Base-by-base conservation (phyloP, 164 flowering plant genomes). In the Annona cherimola region DNA sequence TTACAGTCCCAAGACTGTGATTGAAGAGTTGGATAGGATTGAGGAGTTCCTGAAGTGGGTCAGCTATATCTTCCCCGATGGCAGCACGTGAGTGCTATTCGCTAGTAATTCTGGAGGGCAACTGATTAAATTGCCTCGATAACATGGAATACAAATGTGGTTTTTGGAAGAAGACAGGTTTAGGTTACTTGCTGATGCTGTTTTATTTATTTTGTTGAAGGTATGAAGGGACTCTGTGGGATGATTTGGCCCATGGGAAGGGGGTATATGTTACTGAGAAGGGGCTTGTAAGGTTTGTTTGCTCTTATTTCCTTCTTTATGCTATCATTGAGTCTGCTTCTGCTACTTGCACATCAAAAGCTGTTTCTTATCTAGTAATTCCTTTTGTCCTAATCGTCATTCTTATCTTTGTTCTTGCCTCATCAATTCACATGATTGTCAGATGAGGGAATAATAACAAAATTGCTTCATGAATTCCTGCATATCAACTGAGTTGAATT, bases 221-320 rank as follows among this genome's bases (percentile, higher is more conserved):
- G 83, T 94, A 90, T 79, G 99, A 94, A 85, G 99, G 98, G 62
- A 92, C 99, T 42, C 91, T 92, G 55, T 94, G 96, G 96, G 97
- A 94, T 83, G 99, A 94, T 79, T 72, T 86, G 85, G 98, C 99
- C 55, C 97, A 92, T 78, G 98, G 99, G 4, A 92, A 87, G 81
- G 99, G 98, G 68, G 99, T 94, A 61, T 90, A 81, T 74, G 86
- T 86, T 66, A 90, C 93, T 69, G 89, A 91, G 69, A 54, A 80
- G 0, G 98, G 98, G 55, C 81, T 91, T 55, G 88, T 94, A 83
- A 94, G 96, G 99, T 94, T 71, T 68, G 86, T 73, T 61, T 16
- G 14, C 42, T 64, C 41, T 40, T 3, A 40, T 5, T 40, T 64
- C 41, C 44, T 35, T 35, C 43, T 12, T 61, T 3, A 4, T 50